These are phyloP conservation scores for Verbena officinalis DNA, from an alignment of 257 asterid genomes.

Conservation along the genomic window DNA sequence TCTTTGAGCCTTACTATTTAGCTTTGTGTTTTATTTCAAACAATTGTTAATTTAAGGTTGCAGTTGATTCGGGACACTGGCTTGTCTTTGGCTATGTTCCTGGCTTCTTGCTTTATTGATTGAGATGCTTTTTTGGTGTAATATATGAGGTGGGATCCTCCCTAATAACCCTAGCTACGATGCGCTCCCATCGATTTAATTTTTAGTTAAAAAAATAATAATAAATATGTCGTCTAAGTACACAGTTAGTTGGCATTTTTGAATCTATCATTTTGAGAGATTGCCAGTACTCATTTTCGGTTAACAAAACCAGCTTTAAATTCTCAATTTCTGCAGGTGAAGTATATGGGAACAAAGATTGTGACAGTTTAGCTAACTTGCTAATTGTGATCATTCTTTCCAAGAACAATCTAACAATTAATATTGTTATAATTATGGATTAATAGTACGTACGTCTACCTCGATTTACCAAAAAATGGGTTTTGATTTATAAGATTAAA, in stretches of 20 bases:
- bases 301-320: conserved; percentile 34
- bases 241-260: conserved; percentile 63
- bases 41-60: too few relatives aligned
- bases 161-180: too few relatives aligned
- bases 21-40: too few relatives aligned
- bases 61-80: too few relatives aligned
- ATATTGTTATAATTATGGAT: conserved; percentile 7
- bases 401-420: conserved; percentile 17
- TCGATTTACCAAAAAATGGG: conserved; percentile 11
- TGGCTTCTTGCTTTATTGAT: too few relatives aligned
- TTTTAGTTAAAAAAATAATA: too few relatives aligned
- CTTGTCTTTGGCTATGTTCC: too few relatives aligned
- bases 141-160: too few relatives aligned
- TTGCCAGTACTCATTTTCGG: conserved; percentile 61
- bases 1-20: too few relatives aligned
- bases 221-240: conserved; percentile 42
- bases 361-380: conserved; percentile 58
- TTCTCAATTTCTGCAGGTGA: conserved; percentile 48
- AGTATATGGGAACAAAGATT: conserved; percentile 47
- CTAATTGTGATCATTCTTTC: neutral
- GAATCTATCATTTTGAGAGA: conserved; percentile 46
- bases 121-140: too few relatives aligned
- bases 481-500: too few relatives aligned
- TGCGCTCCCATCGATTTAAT: too few relatives aligned
- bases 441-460: conserved; percentile 8